These are phyloP conservation scores for Marasmius sp. DNA, from an alignment of 1,284 basidiomycete species.

Conservation along the genomic window DNA sequence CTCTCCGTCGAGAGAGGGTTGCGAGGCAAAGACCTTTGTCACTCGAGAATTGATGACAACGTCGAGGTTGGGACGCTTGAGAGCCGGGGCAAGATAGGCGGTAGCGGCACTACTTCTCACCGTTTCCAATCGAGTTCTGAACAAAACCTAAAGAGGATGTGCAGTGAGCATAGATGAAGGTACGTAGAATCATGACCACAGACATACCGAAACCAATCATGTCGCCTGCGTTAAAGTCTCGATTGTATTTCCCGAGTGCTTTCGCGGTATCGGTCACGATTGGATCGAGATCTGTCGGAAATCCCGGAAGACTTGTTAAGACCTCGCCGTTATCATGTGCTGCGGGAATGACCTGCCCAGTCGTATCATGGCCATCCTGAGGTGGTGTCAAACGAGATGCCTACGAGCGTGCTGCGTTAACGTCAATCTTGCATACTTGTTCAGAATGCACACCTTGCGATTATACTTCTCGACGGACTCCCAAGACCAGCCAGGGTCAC, in stretches of 20 bases:
- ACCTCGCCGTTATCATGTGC: constrained; percentile 20
- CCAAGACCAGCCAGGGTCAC: constrained; percentile 29
- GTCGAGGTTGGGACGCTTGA: constrained; percentile 15
- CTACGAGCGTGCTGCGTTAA: not conserved
- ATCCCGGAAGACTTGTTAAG: constrained; percentile 17
- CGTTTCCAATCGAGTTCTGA: constrained; percentile 1
- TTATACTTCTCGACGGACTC: constrained; percentile 18
- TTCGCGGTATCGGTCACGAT: constrained; percentile 18
- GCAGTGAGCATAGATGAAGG: not conserved
- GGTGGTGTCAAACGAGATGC: constrained; percentile 15
- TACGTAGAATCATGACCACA: not conserved
- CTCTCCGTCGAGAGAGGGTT: not conserved
- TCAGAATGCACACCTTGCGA: constrained; percentile 15
- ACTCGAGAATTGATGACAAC: constrained; percentile 12
- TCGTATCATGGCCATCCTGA: constrained; percentile 17
- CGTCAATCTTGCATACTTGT: not conserved
- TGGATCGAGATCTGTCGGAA: constrained; percentile 14
- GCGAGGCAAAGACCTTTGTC: constrained; percentile 8
- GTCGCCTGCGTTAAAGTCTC: constrained; percentile 22
- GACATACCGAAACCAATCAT: constrained; percentile 18
- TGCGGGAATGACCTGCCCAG: constrained; percentile 12
- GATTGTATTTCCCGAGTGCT: constrained; percentile 17
- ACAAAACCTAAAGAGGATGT: not conserved
- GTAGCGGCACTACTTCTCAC: constrained; percentile 9
- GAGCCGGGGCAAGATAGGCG: constrained; percentile 13